A percentile compares a stretch with the other conserved stretches of the same genome.
These are phyloP conservation scores for Pythium dissimile DNA, from an alignment of 352 stramenopile species.

Conservation along the genomic window DNA sequence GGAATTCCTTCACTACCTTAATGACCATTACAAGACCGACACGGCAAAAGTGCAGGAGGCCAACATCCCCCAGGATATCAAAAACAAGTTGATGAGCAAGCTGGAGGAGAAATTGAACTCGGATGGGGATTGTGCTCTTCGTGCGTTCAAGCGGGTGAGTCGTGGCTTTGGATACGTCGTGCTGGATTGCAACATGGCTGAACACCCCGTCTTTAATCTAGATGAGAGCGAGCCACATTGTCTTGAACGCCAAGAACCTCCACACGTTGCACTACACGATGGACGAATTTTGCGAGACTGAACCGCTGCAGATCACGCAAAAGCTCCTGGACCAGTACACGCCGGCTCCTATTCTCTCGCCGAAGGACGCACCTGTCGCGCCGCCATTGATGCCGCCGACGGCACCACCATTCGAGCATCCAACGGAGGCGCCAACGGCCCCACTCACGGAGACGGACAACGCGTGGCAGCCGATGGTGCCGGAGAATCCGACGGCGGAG, in stretches of 20 bases:
- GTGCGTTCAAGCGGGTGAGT: slow-evolving; percentile 37
- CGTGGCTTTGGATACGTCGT: not conserved
- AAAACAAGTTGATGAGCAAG: slow-evolving; percentile 31
- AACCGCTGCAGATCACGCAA: slow-evolving; percentile 27
- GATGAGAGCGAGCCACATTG: slow-evolving; percentile 28
- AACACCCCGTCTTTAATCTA: slow-evolving; percentile 14
- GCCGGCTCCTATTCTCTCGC: slow-evolving; percentile 6
- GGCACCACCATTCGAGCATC: not conserved
- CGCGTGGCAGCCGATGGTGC: not conserved
- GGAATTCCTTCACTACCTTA: slow-evolving; percentile 37
- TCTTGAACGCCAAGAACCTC: slow-evolving; percentile 26
- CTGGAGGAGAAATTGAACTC: slow-evolving; percentile 37
- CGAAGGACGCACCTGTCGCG: slow-evolving; percentile 1
- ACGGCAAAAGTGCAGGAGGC: slow-evolving; percentile 24
- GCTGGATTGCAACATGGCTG: too few relatives aligned
- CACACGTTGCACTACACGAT: slow-evolving; percentile 34
- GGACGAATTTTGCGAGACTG: slow-evolving; percentile 33
- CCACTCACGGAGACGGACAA: too few relatives aligned
- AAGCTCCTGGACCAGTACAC: slow-evolving; percentile 31
- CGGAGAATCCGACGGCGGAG: not conserved
- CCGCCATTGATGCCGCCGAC: not conserved
- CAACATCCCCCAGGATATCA: slow-evolving; percentile 32
- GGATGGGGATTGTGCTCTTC: slow-evolving; percentile 33
- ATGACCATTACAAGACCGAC: slow-evolving; percentile 23
- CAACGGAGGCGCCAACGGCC: not conserved